Evolutionary conservation across 257 asterid species (phyloP).

Genomic region (Osmanthus fragrans): DNA sequence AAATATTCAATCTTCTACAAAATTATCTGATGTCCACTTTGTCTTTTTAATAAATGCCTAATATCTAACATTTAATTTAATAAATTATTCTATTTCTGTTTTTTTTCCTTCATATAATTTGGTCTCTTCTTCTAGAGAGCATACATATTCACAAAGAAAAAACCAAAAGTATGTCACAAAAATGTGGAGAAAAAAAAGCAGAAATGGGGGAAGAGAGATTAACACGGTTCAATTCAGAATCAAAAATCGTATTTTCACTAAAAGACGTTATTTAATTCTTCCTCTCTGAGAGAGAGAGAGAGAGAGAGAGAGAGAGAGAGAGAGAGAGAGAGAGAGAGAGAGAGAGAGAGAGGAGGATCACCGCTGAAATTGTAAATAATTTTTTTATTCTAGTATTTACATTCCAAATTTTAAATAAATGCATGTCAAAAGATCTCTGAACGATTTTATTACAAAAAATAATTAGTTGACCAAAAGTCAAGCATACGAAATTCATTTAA

Average conservation of each 20-base stretch:
- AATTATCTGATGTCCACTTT: too few species aligned
- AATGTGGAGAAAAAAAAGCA: background rate
- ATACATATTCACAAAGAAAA: constrained; percentile 13
- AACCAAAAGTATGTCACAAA: constrained; percentile 12
- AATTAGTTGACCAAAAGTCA: too few species aligned
- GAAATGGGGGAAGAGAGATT: constrained; percentile 6
- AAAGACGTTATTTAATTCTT: constrained; percentile 28
- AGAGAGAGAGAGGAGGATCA: constrained; percentile 32
- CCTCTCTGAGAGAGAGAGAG: too few species aligned
- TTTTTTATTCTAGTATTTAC: too few species aligned
- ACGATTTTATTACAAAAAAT: too few species aligned
- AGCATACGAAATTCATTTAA: too few species aligned
- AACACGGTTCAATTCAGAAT: constrained; percentile 28
- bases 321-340: too few species aligned
- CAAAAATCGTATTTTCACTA: constrained; percentile 15
- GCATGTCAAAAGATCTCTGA: too few species aligned
- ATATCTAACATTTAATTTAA: background rate
- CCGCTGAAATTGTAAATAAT: background rate
- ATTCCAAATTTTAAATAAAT: too few species aligned
- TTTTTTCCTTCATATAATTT: constrained; percentile 15
- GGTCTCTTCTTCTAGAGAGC: constrained; percentile 22
- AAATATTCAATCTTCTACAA: too few species aligned
- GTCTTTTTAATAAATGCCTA: too few species aligned
- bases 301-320: too few species aligned
- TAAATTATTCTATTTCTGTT: background rate